Conservation (phyloP, 345 rosid genomes). For the Lumnitzera littorea region DNA sequence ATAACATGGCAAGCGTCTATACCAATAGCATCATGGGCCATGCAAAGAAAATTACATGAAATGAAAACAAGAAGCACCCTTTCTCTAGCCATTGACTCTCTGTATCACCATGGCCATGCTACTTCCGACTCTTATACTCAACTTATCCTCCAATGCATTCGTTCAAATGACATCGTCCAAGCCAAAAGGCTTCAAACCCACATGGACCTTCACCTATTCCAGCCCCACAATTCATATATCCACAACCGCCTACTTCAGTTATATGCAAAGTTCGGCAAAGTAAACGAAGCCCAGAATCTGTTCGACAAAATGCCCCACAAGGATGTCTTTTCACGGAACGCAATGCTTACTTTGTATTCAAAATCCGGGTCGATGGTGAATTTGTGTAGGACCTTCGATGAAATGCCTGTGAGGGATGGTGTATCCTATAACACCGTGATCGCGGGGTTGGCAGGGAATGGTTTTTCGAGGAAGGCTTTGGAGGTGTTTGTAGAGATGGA, state of each 20-base stretch:
- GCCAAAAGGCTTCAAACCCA: conserved; percentile 42
- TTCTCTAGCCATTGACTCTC: conserved; percentile 35
- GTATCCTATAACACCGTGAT: conserved; percentile 48
- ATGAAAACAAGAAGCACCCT: conserved; percentile 32
- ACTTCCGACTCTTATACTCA: conserved; percentile 33
- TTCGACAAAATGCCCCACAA: conserved; percentile 45
- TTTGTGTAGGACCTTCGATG: conserved; percentile 26
- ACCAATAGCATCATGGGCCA: too few relatives aligned
- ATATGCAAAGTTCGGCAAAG: conserved; percentile 28
- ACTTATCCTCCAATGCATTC: conserved; percentile 41
- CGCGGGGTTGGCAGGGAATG: conserved; percentile 30
- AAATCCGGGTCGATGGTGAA: conserved; percentile 31
- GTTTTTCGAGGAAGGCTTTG: conserved; percentile 28
- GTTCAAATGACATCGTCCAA: conserved; percentile 34
- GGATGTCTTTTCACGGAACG: conserved; percentile 53
- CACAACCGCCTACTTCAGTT: conserved; percentile 50
- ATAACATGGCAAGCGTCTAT: too few relatives aligned
- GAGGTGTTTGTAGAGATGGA: conserved; percentile 30
- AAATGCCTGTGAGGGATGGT: conserved; percentile 41
- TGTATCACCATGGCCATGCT: conserved; percentile 22
- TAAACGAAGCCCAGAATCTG: conserved; percentile 28
- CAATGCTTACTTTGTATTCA: conserved; percentile 39
- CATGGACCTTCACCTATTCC: conserved; percentile 38
- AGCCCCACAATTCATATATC: conserved; percentile 29
- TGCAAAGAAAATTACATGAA: neutral